Conservation (phyloP, 495 filamentous ascomycete species). For the Lophiostoma macrostomum region DNA sequence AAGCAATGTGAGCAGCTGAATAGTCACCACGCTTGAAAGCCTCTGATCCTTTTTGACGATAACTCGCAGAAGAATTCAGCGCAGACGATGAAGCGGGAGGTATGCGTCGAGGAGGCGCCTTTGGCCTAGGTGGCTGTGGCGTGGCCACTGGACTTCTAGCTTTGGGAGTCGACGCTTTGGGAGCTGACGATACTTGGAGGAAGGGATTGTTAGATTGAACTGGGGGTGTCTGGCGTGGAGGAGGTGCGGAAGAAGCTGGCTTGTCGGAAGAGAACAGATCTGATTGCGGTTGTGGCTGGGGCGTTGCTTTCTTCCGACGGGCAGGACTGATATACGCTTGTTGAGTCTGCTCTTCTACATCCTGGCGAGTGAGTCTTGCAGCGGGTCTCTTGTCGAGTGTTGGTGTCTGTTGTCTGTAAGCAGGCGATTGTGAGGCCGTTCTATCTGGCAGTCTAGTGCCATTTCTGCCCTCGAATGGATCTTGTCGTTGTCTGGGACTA, state of each 20-base stretch:
- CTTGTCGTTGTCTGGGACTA: neutral
- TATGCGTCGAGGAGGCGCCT: slow-evolving; percentile 59
- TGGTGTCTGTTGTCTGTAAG: slow-evolving; percentile 46
- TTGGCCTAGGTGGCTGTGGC: slow-evolving; percentile 39
- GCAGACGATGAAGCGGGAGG: slow-evolving; percentile 65
- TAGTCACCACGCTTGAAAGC: slow-evolving; percentile 95
- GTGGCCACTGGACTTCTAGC: slow-evolving; percentile 21
- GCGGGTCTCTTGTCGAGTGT: slow-evolving; percentile 38
- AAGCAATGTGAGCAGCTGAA: slow-evolving; percentile 75
- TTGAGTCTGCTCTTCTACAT: slow-evolving; percentile 74
- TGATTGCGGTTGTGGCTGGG: slow-evolving; percentile 24
- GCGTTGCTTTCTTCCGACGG: slow-evolving; percentile 61
- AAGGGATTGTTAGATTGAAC: slow-evolving; percentile 31
- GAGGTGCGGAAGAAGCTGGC: slow-evolving; percentile 31
- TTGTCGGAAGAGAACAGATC: slow-evolving; percentile 7
- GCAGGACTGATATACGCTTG: slow-evolving; percentile 90
- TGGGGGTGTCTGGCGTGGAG: slow-evolving; percentile 22
- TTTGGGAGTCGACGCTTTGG: slow-evolving; percentile 16
- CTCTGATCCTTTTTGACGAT: slow-evolving; percentile 73
- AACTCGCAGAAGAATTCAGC: slow-evolving; percentile 67
- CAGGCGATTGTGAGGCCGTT: slow-evolving; percentile 49
- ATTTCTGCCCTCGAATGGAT: slow-evolving; percentile 2
- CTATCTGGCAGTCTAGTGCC: slow-evolving; percentile 18
- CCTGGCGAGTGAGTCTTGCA: slow-evolving; percentile 59
- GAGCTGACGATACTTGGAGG: slow-evolving; percentile 17